Percentiles rank a stretch among this genome's conserved stretches.
Conservation (phyloP, 345 rosid species). For the Abelmoschus esculentus region DNA sequence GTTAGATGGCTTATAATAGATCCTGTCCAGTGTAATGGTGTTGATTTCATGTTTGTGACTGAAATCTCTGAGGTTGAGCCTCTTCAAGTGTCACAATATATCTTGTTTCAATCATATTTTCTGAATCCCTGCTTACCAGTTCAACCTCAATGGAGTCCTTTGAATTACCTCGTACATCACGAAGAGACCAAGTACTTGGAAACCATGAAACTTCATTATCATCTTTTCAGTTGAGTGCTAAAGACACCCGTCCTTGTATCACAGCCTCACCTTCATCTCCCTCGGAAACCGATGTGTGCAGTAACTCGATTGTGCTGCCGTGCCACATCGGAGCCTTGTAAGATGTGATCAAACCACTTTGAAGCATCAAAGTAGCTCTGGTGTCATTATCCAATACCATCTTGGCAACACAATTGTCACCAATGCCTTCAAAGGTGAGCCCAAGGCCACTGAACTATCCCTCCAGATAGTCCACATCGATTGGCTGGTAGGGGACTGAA, state of each 20-base stretch:
- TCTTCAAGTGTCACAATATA: constrained; percentile 41
- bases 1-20: constrained; percentile 59
- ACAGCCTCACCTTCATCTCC: constrained; percentile 45
- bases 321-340: constrained; percentile 79
- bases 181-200: constrained; percentile 43
- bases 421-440: constrained; percentile 57
- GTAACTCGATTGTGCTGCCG: constrained; percentile 54
- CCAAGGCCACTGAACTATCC: constrained; percentile 71
- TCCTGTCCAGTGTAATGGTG: constrained; percentile 36
- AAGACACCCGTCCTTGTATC: constrained; percentile 59
- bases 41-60: constrained; percentile 40
- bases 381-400: constrained; percentile 52
- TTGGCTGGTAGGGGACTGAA: constrained; percentile 43
- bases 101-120: constrained; percentile 42
- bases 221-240: constrained; percentile 34
- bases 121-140: constrained; percentile 37
- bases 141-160: constrained; percentile 53
- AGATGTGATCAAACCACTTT: constrained; percentile 64
- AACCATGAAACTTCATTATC: constrained; percentile 35
- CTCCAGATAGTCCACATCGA: constrained; percentile 56
- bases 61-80: constrained; percentile 48
- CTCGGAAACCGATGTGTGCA: constrained; percentile 65
- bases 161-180: constrained; percentile 48
- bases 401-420: constrained; percentile 55
- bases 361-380: constrained; percentile 56